Evolutionary conservation across 2,329 filamentous ascomycete species (phyloP).

Genomic region (Didymella arachidicola): DNA sequence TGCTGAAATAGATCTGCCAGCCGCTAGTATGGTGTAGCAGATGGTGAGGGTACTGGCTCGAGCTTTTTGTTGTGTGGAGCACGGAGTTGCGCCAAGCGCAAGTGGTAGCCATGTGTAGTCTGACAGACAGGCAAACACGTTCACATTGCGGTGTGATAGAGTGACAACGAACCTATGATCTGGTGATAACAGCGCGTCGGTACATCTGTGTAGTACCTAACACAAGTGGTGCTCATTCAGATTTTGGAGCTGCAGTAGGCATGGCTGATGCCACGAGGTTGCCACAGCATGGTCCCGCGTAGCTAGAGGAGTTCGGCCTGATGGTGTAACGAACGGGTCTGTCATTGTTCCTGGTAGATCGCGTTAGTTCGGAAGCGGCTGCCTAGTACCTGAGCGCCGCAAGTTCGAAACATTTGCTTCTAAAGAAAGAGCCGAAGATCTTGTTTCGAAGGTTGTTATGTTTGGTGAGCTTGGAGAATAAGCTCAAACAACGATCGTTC

Average conservation of each 20-base stretch:
- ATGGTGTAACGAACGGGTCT: background rate
- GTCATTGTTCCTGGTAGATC: slow-evolving; percentile 11
- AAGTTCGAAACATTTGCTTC: slow-evolving; percentile 29
- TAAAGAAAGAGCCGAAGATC: slow-evolving; percentile 31
- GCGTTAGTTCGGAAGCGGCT: slow-evolving; percentile 3
- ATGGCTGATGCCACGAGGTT: background rate
- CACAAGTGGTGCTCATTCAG: background rate
- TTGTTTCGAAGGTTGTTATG: slow-evolving; percentile 25
- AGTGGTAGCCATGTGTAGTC: slow-evolving; percentile 23
- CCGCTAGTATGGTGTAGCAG: slow-evolving; percentile 26
- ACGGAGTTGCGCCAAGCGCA: slow-evolving; percentile 25
- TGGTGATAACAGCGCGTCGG: background rate
- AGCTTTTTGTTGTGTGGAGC: slow-evolving; percentile 21
- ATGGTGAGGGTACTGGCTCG: slow-evolving; percentile 29
- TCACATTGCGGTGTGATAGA: slow-evolving; percentile 16
- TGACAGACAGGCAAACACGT: slow-evolving; percentile 26
- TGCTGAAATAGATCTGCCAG: slow-evolving; percentile 26
- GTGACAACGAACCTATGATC: slow-evolving; percentile 10
- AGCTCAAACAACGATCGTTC: slow-evolving; percentile 28
- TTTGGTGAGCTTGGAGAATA: slow-evolving; percentile 19
- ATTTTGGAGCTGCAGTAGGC: background rate
- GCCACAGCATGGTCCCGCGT: slow-evolving; percentile 1
- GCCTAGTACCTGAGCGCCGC: slow-evolving; percentile 13
- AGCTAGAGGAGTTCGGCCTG: slow-evolving; percentile 1
- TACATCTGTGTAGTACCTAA: background rate